Conservation (phyloP, 495 filamentous ascomycete genomes). For the Opeltia flavorubescens region DNA sequence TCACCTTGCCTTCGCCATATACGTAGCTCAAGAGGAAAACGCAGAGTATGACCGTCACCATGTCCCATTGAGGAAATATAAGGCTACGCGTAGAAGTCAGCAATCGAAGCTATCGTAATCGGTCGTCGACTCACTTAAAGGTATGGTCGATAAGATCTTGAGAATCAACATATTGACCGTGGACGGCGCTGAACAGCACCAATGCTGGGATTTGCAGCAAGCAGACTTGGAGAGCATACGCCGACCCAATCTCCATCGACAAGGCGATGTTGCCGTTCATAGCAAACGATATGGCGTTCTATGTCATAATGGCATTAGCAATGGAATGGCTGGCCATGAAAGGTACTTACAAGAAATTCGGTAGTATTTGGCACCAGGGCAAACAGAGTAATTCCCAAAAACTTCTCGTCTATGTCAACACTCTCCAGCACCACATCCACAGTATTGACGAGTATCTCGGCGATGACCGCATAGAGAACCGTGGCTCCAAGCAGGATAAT, state of each 20-base stretch:
- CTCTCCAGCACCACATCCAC: conserved; percentile 87
- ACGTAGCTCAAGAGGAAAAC: conserved; percentile 96
- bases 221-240: conserved; percentile 94
- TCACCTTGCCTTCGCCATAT: conserved; percentile 83
- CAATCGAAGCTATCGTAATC: neutral
- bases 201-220: conserved; percentile 91
- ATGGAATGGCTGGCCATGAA: neutral
- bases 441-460: conserved; percentile 91
- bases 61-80: conserved; percentile 98
- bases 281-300: conserved; percentile 98
- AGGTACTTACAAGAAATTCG: conserved; percentile 73
- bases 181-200: conserved; percentile 75
- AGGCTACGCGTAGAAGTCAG: conserved; percentile 36
- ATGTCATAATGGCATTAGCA: neutral
- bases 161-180: conserved; percentile 32
- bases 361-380: conserved; percentile 96
- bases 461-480: conserved; percentile 84
- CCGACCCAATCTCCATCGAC: conserved; percentile 97
- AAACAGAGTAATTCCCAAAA: conserved; percentile 93
- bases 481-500: conserved; percentile 84
- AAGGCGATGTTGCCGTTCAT: conserved; percentile 99
- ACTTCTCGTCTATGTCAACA: conserved; percentile 91
- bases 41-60: conserved; percentile 94
- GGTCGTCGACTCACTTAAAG: conserved; percentile 45
- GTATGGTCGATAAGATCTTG: conserved; percentile 57